These are phyloP conservation scores for Macrophomina phaseolina DNA, from an alignment of 2,329 filamentous ascomycete species.

Conservation along the genomic window DNA sequence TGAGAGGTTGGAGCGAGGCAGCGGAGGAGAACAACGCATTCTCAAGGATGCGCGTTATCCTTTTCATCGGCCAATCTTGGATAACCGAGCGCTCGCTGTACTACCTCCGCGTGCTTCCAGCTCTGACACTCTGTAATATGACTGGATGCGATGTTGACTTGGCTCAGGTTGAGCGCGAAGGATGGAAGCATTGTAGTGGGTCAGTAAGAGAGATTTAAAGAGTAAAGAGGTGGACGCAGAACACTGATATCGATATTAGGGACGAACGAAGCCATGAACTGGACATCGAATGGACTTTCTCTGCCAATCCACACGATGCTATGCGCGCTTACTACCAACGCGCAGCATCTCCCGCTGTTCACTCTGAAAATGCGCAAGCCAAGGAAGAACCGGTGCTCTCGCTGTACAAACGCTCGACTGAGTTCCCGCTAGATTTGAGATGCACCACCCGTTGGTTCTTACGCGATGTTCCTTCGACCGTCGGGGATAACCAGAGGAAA, in stretches of 20 bases:
- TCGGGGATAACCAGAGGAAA: not conserved
- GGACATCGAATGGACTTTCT: slow-evolving; percentile 1
- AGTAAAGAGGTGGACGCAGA: not conserved
- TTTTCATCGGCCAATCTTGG: not conserved
- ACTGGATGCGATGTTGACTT: not conserved
- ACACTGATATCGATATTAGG: not conserved
- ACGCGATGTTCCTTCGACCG: not conserved
- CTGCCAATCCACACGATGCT: not conserved
- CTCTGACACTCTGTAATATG: slow-evolving; percentile 10
- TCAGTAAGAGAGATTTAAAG: not conserved
- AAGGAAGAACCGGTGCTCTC: not conserved
- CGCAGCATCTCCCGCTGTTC: not conserved
- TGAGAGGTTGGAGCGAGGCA: slow-evolving; percentile 7
- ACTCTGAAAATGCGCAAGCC: too few species aligned
- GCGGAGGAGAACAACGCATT: slow-evolving; percentile 10
- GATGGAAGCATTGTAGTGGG: not conserved
- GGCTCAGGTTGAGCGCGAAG: not conserved
- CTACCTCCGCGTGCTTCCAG: not conserved
- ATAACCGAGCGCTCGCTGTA: not conserved
- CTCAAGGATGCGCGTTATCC: not conserved
- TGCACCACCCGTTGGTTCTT: not conserved
- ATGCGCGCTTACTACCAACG: slow-evolving; percentile 13
- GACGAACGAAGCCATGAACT: not conserved
- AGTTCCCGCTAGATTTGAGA: not conserved
- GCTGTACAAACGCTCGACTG: slow-evolving; percentile 5